Conservation (phyloP, 768 basidiomycete species). For the Rhizopogon vulgaris region DNA sequence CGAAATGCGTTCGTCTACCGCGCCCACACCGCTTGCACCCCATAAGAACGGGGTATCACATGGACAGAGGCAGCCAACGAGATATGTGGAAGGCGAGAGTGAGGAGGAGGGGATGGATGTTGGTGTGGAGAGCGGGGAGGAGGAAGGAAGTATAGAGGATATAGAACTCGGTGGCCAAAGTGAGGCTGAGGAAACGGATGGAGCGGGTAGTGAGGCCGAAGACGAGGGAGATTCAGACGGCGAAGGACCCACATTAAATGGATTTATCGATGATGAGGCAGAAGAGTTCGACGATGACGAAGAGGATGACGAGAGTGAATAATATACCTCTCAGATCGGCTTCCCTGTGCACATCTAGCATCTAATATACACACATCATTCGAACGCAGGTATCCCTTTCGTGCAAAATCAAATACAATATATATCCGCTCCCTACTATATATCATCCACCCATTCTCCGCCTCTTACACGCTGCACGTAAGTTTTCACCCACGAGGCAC, state of each 20-base stretch:
- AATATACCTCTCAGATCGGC: not conserved
- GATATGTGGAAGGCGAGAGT: slow-evolving; percentile 79
- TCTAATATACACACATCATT: not conserved
- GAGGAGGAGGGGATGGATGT: slow-evolving; percentile 51
- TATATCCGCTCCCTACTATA: slow-evolving; percentile 27
- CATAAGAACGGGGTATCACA: slow-evolving; percentile 31
- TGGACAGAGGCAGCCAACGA: slow-evolving; percentile 34
- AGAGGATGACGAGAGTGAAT: slow-evolving; percentile 50
- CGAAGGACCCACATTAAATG: slow-evolving; percentile 36
- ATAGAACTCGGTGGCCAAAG: slow-evolving; percentile 67
- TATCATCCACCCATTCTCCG: slow-evolving; percentile 68
- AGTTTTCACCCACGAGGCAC: slow-evolving; percentile 55
- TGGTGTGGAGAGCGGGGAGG: slow-evolving; percentile 57
- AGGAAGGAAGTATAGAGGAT: slow-evolving; percentile 74
- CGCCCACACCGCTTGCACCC: slow-evolving; percentile 48
- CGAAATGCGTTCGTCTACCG: slow-evolving; percentile 75
- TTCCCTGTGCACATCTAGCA: not conserved
- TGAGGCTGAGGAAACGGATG: slow-evolving; percentile 43
- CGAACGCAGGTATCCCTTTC: not conserved
- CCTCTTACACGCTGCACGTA: slow-evolving; percentile 61
- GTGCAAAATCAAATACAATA: not conserved
- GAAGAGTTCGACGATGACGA: slow-evolving; percentile 48
- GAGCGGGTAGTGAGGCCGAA: slow-evolving; percentile 36
- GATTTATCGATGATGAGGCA: slow-evolving; percentile 59
- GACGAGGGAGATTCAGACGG: slow-evolving; percentile 36